phyloP scores from a whole-genome alignment of 2,329 filamentous ascomycete species.

The Calonectria naviculata region DNA sequence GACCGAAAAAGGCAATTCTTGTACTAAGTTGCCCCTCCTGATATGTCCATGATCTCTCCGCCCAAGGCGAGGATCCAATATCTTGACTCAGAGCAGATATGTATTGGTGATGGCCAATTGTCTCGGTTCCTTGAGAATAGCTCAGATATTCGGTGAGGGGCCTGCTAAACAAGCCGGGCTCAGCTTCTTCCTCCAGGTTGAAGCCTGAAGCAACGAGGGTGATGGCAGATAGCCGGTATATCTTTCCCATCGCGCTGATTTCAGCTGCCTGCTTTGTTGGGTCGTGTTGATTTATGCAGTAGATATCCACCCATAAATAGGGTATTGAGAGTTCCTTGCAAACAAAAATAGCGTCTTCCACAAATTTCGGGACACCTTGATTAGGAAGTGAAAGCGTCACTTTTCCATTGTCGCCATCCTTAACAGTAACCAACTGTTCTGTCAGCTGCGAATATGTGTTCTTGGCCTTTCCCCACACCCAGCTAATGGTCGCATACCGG shows the following conservation, averaged over 20 bases:
- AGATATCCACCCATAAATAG: not conserved
- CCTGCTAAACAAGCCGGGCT: not conserved
- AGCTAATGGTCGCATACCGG: not conserved
- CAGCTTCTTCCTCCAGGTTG: not conserved
- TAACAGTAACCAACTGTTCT: not conserved
- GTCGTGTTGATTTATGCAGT: not conserved
- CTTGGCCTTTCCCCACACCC: not conserved
- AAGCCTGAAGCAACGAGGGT: not conserved
- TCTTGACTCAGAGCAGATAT: not conserved
- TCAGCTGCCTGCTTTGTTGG: not conserved
- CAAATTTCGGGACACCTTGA: not conserved
- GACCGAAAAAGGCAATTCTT: not conserved
- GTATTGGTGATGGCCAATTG: not conserved
- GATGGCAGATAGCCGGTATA: not conserved
- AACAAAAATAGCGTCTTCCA: not conserved
- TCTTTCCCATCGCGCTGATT: not conserved
- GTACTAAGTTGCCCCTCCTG: not conserved
- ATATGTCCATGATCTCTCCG: not conserved
- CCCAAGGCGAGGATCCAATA: not conserved
- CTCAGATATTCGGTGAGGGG: not conserved
- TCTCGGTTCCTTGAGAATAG: not conserved
- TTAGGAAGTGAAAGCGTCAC: not conserved
- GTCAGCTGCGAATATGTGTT: not conserved
- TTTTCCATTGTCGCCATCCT: not conserved
- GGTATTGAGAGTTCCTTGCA: not conserved